Percentiles rank a stretch among this genome's conserved stretches.
These are phyloP conservation scores for Globisporangium abappressorium DNA, from an alignment of 352 stramenopile species.

Conservation along the genomic window DNA sequence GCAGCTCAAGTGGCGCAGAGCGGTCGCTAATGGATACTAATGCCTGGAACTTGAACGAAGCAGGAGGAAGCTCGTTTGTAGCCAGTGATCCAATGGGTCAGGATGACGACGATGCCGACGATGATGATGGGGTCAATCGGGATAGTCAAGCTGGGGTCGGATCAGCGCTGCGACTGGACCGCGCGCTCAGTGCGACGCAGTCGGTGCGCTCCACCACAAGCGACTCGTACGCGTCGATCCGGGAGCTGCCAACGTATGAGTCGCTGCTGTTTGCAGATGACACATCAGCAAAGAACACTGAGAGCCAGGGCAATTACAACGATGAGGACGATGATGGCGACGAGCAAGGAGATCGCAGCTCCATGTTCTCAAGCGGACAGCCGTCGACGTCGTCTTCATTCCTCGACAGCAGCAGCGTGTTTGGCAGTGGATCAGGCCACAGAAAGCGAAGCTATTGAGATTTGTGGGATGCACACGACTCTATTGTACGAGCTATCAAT, in stretches of 20 bases:
- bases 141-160: neutral
- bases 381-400: neutral
- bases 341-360: neutral
- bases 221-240: slow-evolving; percentile 33
- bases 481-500: no score
- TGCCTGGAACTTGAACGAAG: slow-evolving; percentile 5
- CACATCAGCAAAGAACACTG: slow-evolving; percentile 1
- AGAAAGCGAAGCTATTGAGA: neutral
- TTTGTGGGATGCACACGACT: no score
- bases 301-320: slow-evolving; percentile 23
- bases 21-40: neutral
- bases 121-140: neutral
- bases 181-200: neutral
- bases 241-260: slow-evolving; percentile 15
- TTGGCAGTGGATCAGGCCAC: neutral
- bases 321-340: slow-evolving; percentile 21
- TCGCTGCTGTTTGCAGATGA: slow-evolving; percentile 19
- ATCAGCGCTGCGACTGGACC: neutral
- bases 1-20: neutral
- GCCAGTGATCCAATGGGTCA: neutral
- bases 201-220: slow-evolving; percentile 17
- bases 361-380: neutral
- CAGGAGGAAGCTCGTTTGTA: slow-evolving; percentile 3
- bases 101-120: neutral
- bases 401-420: neutral